A percentile compares a stretch with the other conserved stretches of the same genome.
phyloP scores from a whole-genome alignment of 2,329 filamentous ascomycete species.

The Fusarium anguioides region DNA sequence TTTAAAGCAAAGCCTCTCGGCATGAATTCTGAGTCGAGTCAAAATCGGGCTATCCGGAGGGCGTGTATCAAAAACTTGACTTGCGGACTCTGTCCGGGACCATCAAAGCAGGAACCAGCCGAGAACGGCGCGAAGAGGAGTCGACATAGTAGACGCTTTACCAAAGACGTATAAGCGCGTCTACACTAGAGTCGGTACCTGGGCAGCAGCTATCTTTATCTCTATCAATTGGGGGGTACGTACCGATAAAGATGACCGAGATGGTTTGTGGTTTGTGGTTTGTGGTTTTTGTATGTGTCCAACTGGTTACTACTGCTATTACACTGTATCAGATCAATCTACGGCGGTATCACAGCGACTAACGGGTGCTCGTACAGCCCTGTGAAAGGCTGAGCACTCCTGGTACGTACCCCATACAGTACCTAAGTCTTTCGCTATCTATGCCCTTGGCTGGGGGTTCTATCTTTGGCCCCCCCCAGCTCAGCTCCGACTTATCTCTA shows the following conservation, averaged over 20 bases:
- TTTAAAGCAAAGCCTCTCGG: constrained; percentile 13
- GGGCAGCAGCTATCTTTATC: constrained; percentile 39
- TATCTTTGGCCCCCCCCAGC: constrained; percentile 18
- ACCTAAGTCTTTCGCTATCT: constrained; percentile 20
- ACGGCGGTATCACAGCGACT: constrained; percentile 26
- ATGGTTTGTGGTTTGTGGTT: constrained; percentile 7
- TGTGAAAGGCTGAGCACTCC: constrained; percentile 18
- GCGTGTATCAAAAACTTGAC: constrained; percentile 9
- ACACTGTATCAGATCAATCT: constrained; percentile 28
- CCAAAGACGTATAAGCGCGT: constrained; percentile 18
- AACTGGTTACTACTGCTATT: constrained; percentile 43
- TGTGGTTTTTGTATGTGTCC: constrained; percentile 42
- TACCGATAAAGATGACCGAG: constrained; percentile 42
- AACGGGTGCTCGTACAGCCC: constrained; percentile 21
- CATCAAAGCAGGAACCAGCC: constrained; percentile 35
- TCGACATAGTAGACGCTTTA: constrained; percentile 22
- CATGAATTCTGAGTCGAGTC: not conserved
- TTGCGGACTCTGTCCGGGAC: constrained; percentile 36
- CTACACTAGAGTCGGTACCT: constrained; percentile 33
- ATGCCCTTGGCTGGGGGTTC: constrained; percentile 8
- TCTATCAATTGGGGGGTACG: constrained; percentile 37
- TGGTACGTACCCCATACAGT: constrained; percentile 4
- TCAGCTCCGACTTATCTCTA: constrained; percentile 24
- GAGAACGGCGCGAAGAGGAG: constrained; percentile 35
- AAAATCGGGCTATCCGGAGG: constrained; percentile 5